These are phyloP conservation scores for Nannochloropsis salina DNA, from an alignment of 108 stramenopile species.

Conservation along the genomic window DNA sequence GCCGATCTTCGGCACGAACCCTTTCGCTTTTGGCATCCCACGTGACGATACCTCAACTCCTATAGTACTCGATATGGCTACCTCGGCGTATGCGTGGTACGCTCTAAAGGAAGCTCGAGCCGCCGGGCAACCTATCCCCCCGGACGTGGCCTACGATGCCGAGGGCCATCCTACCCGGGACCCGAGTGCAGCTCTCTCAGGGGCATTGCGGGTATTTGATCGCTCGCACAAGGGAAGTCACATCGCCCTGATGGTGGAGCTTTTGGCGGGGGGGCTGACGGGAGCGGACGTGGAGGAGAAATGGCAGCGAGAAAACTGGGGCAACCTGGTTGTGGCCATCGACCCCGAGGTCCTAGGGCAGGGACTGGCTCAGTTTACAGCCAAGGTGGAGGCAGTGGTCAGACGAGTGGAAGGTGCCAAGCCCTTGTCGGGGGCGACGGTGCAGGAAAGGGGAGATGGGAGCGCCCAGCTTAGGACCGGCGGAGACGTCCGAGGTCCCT, in stretches of 20 bases:
- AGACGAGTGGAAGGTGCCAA: constrained; percentile 31
- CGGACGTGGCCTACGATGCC: constrained; percentile 48
- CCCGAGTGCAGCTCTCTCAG: constrained; percentile 42
- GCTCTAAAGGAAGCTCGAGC: constrained; percentile 43
- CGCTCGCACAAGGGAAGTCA: constrained; percentile 51
- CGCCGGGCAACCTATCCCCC: constrained; percentile 50
- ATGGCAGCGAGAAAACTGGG: constrained; percentile 43
- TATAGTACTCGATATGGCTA: constrained; percentile 54
- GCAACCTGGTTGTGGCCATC: constrained; percentile 45
- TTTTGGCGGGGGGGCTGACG: constrained; percentile 44
- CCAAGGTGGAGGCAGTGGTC: constrained; percentile 18
- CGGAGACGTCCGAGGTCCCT: neutral
- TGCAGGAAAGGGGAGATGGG: neutral
- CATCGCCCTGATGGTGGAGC: constrained; percentile 50
- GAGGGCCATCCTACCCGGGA: constrained; percentile 45
- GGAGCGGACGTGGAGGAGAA: constrained; percentile 50
- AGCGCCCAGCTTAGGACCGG: neutral
- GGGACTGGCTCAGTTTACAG: constrained; percentile 25
- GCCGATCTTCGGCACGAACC: constrained; percentile 50
- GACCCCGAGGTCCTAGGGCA: constrained; percentile 48
- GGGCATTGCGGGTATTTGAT: constrained; percentile 51
- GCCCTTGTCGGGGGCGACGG: constrained; percentile 6
- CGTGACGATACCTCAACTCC: constrained; percentile 31
- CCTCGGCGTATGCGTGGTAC: constrained; percentile 49
- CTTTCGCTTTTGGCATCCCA: constrained; percentile 52